These are phyloP conservation scores for Brettanomyces sp. DNA, from an alignment of 805 yeast genomes.

Conservation along the genomic window DNA sequence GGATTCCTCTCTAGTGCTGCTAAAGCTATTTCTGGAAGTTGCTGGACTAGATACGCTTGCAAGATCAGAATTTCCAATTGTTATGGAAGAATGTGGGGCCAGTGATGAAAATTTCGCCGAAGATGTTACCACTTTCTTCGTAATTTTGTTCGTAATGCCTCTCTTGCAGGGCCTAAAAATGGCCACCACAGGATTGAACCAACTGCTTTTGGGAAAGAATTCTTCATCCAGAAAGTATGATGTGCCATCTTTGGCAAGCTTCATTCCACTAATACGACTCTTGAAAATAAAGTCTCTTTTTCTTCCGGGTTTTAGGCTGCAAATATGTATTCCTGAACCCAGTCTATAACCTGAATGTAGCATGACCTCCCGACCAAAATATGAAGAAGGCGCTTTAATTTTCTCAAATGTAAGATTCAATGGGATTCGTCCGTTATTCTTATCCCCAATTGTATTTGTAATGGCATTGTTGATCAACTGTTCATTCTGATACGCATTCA, in stretches of 20 bases:
- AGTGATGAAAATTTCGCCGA: constrained; percentile 6
- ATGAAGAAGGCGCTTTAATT: not conserved
- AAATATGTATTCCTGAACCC: constrained; percentile 13
- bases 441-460: not conserved
- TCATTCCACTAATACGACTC: constrained; percentile 21
- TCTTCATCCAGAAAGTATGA: constrained; percentile 19
- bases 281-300: constrained; percentile 12
- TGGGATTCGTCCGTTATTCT: not conserved
- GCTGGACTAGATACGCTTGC: not conserved
- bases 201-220: constrained; percentile 8
- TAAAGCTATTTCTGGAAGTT: not conserved
- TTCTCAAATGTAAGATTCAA: constrained; percentile 1
- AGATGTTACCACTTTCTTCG: constrained; percentile 16
- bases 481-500: constrained; percentile 11
- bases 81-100: not conserved
- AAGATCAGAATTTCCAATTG: not conserved
- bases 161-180: constrained; percentile 25
- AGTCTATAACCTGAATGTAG: constrained; percentile 2
- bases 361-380: not conserved
- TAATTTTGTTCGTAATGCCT: constrained; percentile 17
- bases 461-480: constrained; percentile 6
- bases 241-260: constrained; percentile 22
- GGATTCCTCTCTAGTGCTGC: constrained; percentile 1
- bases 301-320: constrained; percentile 18
- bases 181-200: constrained; percentile 20